phyloP scores from a whole-genome alignment of 495 filamentous ascomycete species.

The Staphylotrichum longicolle region DNA sequence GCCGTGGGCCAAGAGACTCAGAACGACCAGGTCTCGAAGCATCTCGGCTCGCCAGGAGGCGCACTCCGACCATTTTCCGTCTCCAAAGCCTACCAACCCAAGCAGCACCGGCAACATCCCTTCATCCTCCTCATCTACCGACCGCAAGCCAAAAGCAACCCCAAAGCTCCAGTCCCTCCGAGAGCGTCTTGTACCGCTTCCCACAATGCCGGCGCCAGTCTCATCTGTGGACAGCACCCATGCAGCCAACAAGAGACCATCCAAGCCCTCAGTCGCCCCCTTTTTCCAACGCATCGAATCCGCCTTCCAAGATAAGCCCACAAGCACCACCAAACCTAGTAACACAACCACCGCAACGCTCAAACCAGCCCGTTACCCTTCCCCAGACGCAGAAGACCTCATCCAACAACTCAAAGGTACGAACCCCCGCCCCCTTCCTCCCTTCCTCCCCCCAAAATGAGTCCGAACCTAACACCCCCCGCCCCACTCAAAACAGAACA shows the following conservation, averaged over 20 bases:
- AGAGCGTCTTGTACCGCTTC: conserved; percentile 16
- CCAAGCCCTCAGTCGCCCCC: conserved; percentile 20
- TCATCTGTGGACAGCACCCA: not conserved
- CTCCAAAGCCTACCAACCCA: conserved; percentile 11
- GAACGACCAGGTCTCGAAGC: conserved; percentile 7
- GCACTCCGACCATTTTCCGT: conserved; percentile 2
- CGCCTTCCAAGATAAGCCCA: conserved; percentile 14
- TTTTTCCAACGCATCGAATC: conserved; percentile 21
- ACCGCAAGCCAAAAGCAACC: conserved; percentile 4
- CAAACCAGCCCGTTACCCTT: conserved; percentile 1
- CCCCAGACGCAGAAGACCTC: conserved; percentile 18
- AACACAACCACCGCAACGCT: not conserved
- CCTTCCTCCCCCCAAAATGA: not conserved
- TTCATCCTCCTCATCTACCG: conserved; percentile 1
- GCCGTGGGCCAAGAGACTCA: conserved; percentile 11
- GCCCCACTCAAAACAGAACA: conserved; percentile 16
- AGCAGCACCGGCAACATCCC: conserved; percentile 21
- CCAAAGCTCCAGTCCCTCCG: conserved; percentile 9
- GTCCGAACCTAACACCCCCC: not conserved
- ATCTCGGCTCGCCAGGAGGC: not conserved
- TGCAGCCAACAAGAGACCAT: not conserved
- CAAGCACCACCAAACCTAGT: not conserved
- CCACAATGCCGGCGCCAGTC: not conserved
- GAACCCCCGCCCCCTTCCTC: not conserved
- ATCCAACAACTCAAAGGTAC: conserved; percentile 26